Conservation (phyloP, 2,329 filamentous ascomycete species). For the Phyllosticta capitalensis region DNA sequence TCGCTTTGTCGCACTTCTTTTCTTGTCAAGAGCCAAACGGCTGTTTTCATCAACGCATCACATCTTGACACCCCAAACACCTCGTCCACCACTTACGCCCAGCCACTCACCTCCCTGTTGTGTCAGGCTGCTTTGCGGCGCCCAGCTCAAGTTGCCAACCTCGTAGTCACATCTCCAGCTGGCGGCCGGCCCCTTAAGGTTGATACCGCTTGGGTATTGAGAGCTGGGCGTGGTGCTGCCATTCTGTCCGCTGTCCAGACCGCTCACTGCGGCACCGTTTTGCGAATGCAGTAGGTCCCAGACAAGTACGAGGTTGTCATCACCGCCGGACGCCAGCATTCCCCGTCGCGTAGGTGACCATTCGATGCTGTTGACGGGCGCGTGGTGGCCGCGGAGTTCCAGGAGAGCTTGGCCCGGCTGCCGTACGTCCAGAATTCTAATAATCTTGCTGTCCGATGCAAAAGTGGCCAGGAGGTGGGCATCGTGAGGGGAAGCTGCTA, state of each 20-base stretch:
- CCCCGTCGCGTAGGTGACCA: constrained; percentile 86
- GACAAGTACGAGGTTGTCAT: constrained; percentile 82
- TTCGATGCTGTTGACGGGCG: constrained; percentile 83
- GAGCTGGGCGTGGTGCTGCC: constrained; percentile 19
- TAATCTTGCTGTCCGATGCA: constrained; percentile 81
- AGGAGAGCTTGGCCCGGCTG: constrained; percentile 92
- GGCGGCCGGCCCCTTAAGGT: constrained; percentile 57
- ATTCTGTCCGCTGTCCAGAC: constrained; percentile 22
- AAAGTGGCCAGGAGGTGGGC: constrained; percentile 95
- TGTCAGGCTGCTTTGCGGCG: constrained; percentile 58
- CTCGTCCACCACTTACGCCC: constrained; percentile 69
- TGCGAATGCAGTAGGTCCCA: constrained; percentile 81
- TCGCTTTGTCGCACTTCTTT: neutral
- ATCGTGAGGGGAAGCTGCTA: constrained; percentile 91
- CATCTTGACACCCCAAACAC: constrained; percentile 66
- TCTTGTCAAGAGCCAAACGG: neutral
- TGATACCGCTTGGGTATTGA: constrained; percentile 23
- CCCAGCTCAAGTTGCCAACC: constrained; percentile 77
- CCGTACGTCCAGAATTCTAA: constrained; percentile 90
- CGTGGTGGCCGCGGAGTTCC: constrained; percentile 81
- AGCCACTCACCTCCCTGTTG: constrained; percentile 72
- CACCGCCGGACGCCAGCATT: constrained; percentile 80
- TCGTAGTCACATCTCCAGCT: constrained; percentile 84
- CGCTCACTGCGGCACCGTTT: constrained; percentile 41
- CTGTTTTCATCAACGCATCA: constrained; percentile 15